Base-by-base conservation (phyloP, 2,329 filamentous ascomycete species). In the Helotiales sp. region DNA sequence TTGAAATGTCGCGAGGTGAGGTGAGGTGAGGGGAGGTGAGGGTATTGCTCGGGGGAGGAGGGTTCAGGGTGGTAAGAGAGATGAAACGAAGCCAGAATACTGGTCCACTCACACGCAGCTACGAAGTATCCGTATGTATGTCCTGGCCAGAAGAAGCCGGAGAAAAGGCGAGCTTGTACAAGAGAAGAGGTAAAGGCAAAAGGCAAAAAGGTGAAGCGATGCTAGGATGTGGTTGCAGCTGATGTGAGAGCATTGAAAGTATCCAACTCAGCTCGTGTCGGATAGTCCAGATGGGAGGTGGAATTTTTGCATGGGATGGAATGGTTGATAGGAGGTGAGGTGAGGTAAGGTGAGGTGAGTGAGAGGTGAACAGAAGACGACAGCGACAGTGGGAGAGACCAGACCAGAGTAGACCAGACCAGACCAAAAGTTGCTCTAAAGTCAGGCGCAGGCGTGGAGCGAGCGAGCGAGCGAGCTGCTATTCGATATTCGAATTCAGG, bases 31-130 rank as follows among this genome's bases (percentile, higher is more conserved):
- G n/a, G n/a, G n/a, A n/a, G 10, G 59, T 34, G 59, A 34, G 20
- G n/a, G 24, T 17, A 20, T n/a, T 30, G 28, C 7, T 54, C 5
- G 47, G 22, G 40, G 47, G 40, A n/a, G 40, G n/a, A 40, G 59
- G n/a, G n/a, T n/a, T n/a, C n/a, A n/a, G n/a, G n/a, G n/a, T n/a
- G n/a, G 47, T 37, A 62, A 52, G 47, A 50, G 24, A 52, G 22
- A 43, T 43, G 49, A 63, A 54, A 52, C 49, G 10, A 40, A 63
- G 22, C 47, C 30, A 30, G 37, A 57, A 30, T 50, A 20, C 50
- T 17, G 50, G 50, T 55, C 37, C 37, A 40, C n/a, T 43, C 37
- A 20, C 22, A 43, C 30, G 34, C 22, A 55, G 24, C 49, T 57
- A n/a, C n/a, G n/a, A n/a, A n/a, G n/a, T n/a, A n/a, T n/a, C n/a